Base-by-base conservation (phyloP, 2,329 filamentous ascomycete genomes). In the Alternaria postmessia region DNA sequence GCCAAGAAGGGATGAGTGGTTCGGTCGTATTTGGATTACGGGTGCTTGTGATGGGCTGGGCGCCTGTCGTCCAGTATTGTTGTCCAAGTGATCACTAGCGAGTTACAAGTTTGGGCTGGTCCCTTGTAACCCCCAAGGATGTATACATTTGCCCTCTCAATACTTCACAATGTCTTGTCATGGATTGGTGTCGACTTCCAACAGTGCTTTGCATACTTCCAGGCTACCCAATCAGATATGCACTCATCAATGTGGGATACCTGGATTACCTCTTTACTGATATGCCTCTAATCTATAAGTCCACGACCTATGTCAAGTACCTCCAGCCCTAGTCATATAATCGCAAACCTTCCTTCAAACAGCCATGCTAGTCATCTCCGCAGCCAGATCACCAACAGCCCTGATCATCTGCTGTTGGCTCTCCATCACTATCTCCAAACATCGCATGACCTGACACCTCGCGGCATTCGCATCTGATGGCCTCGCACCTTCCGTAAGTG, bases 1-100 rank as follows among this genome's bases (percentile, higher is more conserved):
- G 32, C 20, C 3, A 62, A 53, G 53, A 59, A 57, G 52, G 53
- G 38, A 28, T 61, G 28, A 57, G 46, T 30, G 42, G 22, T 20
- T 36, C 38, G 48, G n/a, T 28, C 7, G 16, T 48, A 20, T 11
- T 38, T 18, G 22, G 22, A 36, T 1, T n/a, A 14, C 30, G 14
- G 7, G 32, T 24, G 44, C 4, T 42, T 12, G 46, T 30, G 9
- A 12, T 4, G 26, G 51, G 12, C 26, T 34, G 53, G 34, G 46
- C 36, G 36, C 44, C 26, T 4, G 36, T 36, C 44, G 46, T 20
- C 32, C 32, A 6, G 39, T 16, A 41, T 24, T 41, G 12, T 39
- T 20, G 9, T 20, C 41, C 26, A 9, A 16, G 48, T 32, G 16
- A 30, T 26, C 20, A 42, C 18, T 55, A 55, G 12, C 14, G 32